A percentile compares a stretch with the other conserved stretches of the same genome.
Evolutionary conservation across 1,139 yeast genomes (phyloP).

Genomic region (Meyerozyma carpophila): DNA sequence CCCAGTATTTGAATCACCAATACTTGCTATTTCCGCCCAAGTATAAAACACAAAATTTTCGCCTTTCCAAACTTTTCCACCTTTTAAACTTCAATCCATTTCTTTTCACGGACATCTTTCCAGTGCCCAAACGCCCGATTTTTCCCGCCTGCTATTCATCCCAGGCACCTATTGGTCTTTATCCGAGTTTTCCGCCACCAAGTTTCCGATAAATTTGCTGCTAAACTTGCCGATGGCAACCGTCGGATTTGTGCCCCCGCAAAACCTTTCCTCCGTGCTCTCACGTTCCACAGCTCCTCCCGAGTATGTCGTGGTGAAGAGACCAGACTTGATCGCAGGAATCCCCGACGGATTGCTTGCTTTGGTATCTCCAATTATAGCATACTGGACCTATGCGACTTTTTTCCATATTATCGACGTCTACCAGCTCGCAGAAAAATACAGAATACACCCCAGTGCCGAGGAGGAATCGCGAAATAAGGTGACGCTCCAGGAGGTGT

Average conservation of each 20-base stretch:
- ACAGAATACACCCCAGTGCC: slow-evolving; percentile 87
- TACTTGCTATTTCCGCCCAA: no score
- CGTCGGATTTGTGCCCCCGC: slow-evolving; percentile 9
- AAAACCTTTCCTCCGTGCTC: slow-evolving; percentile 14
- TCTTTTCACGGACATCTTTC: no score
- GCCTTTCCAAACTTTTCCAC: no score
- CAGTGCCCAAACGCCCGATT: no score
- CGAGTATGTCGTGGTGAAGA: slow-evolving; percentile 1
- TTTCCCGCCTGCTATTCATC: no score
- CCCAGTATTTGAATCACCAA: no score
- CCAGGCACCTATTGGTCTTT: no score
- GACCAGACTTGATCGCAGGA: slow-evolving; percentile 32
- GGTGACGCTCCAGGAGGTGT: slow-evolving; percentile 62
- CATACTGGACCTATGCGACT: slow-evolving; percentile 76
- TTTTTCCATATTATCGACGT: slow-evolving; percentile 74
- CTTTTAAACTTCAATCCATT: no score
- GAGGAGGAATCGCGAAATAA: slow-evolving; percentile 74
- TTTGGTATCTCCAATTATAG: slow-evolving; percentile 66
- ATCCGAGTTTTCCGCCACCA: no score
- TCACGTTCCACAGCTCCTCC: slow-evolving; percentile 11
- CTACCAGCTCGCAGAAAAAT: slow-evolving; percentile 68
- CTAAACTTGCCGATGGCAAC: background rate
- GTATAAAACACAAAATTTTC: no score
- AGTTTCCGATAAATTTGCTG: background rate
- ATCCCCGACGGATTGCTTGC: slow-evolving; percentile 74